Evolutionary conservation across 352 stramenopile species (phyloP).

Genomic region (Phytophthora ramorum): DNA sequence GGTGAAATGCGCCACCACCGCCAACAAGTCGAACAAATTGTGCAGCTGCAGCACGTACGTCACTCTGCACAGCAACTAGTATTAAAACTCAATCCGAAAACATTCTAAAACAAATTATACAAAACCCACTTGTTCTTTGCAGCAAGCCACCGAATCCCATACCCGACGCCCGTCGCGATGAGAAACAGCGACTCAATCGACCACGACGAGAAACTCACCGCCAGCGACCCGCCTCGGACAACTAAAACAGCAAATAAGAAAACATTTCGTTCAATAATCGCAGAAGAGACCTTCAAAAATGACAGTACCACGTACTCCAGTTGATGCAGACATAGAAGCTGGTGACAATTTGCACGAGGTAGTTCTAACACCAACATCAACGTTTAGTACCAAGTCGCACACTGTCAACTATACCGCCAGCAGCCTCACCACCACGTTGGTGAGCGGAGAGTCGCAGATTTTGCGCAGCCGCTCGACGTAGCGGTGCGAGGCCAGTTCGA

Average conservation of each 20-base stretch:
- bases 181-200: constrained; percentile 81
- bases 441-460: constrained; percentile 74
- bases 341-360: constrained; percentile 80
- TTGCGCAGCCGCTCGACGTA: constrained; percentile 74
- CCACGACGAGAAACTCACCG: constrained; percentile 83
- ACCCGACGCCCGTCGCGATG: constrained; percentile 75
- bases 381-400: neutral
- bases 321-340: constrained; percentile 83
- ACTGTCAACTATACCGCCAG: neutral
- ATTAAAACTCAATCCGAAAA: neutral
- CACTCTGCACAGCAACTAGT: constrained; percentile 41
- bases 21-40: constrained; percentile 84
- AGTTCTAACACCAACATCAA: constrained; percentile 52
- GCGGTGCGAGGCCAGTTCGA: constrained; percentile 68
- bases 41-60: constrained; percentile 67
- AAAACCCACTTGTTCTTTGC: constrained; percentile 82
- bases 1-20: constrained; percentile 83
- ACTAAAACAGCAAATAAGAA: constrained; percentile 3
- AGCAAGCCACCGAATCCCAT: constrained; percentile 76
- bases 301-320: constrained; percentile 67
- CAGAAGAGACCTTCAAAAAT: constrained; percentile 19
- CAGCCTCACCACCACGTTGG: constrained; percentile 63
- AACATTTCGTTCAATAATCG: neutral
- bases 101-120: constrained; percentile 2
- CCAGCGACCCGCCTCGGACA: constrained; percentile 59